Evolutionary conservation across 2,329 filamentous ascomycete species (phyloP), one percentile per base, ranked within the genome.

Genomic region (Geosmithia putterillii): DNA sequence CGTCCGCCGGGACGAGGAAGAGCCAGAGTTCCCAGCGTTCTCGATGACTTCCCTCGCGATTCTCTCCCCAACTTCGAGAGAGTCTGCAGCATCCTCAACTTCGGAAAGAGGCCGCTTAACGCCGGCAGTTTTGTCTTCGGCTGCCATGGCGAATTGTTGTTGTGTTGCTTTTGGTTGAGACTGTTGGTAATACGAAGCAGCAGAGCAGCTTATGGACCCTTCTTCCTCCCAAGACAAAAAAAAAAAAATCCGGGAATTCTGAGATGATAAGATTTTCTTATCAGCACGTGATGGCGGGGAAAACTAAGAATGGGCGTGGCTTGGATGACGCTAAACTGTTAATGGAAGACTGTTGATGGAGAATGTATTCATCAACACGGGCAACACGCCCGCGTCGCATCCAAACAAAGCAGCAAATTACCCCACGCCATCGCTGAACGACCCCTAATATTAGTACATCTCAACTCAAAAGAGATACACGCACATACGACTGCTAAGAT

Each of bases 71-170:
- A 42, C 28, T 21, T 7, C 22, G 12, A 34, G 15, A 7, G 19
- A 36, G n/a, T 38, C 44, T 3, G 54, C 49, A 38, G 51, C 46
- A 35, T 59, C 55, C 37, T 62, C 39, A 14, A 41, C 39, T 19
- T 58, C 58, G 10, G 58, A 51, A 34, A 57, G 55, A 32, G 58
- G 51, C 39, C 63, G 59, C 47, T 66, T 66, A 32, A 58, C 60
- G 7, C 36, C 36, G 10, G 28, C 28, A 12, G 28, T 6, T 32
- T 32, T 32, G 10, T 32, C 28, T 32, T 32, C 28, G 28, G 15
- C 28, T 12, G 28, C 20, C 36, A 38, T 38, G 15, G 20, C 6
- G 6, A 18, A 18, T 8, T 38, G n/a, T 38, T 9, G n/a, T 38
- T 38, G 20, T 38, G 12, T 4, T 38, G 36, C n/a, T n/a, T 4